Conservation (phyloP, 139 green algal species). For the Deuterostichococcus epilithicus region DNA sequence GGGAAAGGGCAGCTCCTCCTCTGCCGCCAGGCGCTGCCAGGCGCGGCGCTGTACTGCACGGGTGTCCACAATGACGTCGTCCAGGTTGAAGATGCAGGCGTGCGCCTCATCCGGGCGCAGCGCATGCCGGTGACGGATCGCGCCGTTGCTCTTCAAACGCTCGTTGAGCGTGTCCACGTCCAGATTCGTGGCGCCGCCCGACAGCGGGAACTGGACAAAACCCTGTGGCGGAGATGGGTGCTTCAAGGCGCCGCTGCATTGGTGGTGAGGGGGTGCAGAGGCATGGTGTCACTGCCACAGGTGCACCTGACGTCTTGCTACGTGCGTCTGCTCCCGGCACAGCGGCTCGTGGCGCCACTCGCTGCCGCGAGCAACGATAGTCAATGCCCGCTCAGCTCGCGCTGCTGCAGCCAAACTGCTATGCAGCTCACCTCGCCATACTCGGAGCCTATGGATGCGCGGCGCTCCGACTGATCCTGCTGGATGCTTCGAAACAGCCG, state of each 20-base stretch:
- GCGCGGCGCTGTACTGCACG: constrained; percentile 37
- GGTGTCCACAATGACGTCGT: constrained; percentile 49
- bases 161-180: constrained; percentile 83
- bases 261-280: not conserved
- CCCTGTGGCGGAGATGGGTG: constrained; percentile 17
- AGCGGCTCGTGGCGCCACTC: no score
- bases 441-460: constrained; percentile 25
- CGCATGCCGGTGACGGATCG: constrained; percentile 43
- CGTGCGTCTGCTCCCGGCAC: no score
- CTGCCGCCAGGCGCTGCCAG: constrained; percentile 57
- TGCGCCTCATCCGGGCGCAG: constrained; percentile 77
- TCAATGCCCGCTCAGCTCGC: no score
- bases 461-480: not conserved
- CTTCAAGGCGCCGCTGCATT: not conserved
- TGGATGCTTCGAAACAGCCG: constrained; percentile 6
- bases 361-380: not conserved
- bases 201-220: constrained; percentile 45
- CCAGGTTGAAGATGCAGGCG: constrained; percentile 69
- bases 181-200: constrained; percentile 33
- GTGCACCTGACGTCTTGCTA: not conserved
- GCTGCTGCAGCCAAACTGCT: not conserved
- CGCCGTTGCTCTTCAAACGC: constrained; percentile 48
- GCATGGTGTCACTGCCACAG: not conserved
- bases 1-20: constrained; percentile 35
- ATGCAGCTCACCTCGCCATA: constrained; percentile 32